These are phyloP conservation scores for Paradendryphiella salina DNA, from an alignment of 2,329 filamentous ascomycete genomes.

Conservation along the genomic window DNA sequence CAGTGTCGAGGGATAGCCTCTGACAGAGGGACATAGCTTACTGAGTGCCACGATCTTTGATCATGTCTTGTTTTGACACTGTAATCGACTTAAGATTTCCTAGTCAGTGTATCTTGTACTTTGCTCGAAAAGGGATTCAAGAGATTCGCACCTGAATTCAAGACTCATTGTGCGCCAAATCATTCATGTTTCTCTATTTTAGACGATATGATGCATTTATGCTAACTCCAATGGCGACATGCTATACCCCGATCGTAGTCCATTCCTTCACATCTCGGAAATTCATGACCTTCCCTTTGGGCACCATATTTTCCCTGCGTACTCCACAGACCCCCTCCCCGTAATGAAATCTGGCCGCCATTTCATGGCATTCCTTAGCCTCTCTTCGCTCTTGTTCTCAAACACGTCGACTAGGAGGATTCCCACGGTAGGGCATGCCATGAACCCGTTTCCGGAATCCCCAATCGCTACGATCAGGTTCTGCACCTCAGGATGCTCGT, in stretches of 20 bases:
- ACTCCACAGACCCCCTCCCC: constrained; percentile 52
- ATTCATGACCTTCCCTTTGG: constrained; percentile 53
- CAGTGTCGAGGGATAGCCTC: neutral
- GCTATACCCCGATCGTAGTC: constrained; percentile 11
- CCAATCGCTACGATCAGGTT: constrained; percentile 56
- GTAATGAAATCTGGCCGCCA: constrained; percentile 59
- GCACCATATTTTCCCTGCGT: constrained; percentile 56
- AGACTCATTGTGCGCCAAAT: too few species aligned
- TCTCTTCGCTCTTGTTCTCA: constrained; percentile 45
- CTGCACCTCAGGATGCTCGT: constrained; percentile 51
- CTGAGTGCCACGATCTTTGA: neutral
- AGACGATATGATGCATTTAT: neutral
- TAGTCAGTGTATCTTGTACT: too few species aligned
- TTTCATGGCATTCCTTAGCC: constrained; percentile 50
- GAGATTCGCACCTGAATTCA: too few species aligned
- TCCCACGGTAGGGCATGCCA: constrained; percentile 58
- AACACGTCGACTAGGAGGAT: constrained; percentile 55
- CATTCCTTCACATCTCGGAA: constrained; percentile 47
- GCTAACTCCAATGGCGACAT: neutral
- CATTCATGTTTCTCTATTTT: too few species aligned
- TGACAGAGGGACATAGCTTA: neutral
- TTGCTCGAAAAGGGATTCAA: too few species aligned
- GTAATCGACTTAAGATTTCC: neutral
- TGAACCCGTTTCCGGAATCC: constrained; percentile 59
- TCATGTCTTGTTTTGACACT: neutral